Evolutionary conservation across 2,329 filamentous ascomycete genomes (phyloP).

Genomic region (Alternaria sp.): DNA sequence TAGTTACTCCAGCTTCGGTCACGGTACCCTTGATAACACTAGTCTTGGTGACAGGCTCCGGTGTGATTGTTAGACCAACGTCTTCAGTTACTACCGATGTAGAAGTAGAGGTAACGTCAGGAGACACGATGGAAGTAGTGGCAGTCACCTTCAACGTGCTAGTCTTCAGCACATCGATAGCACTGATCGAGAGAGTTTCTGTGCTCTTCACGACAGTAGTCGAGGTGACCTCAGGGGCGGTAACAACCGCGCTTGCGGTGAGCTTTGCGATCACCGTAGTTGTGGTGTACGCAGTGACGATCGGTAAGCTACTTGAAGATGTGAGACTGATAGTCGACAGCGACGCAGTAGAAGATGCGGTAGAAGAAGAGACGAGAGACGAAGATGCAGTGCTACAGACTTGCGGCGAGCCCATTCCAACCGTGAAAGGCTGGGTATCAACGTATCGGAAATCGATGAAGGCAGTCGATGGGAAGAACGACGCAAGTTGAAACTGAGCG

Average conservation of each 20-base stretch:
- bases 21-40: conserved; percentile 25
- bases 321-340: neutral
- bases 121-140: conserved; percentile 38
- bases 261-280: conserved; percentile 28
- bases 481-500: conserved; percentile 52
- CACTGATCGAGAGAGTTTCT: conserved; percentile 22
- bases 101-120: conserved; percentile 32
- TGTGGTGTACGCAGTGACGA: conserved; percentile 28
- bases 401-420: conserved; percentile 42
- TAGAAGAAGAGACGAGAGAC: conserved; percentile 14
- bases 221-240: conserved; percentile 34
- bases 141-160: conserved; percentile 30
- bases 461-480: conserved; percentile 52
- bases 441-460: conserved; percentile 57
- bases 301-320: conserved; percentile 12
- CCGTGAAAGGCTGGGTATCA: conserved; percentile 50
- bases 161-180: conserved; percentile 20
- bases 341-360: neutral
- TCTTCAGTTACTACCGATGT: conserved; percentile 38
- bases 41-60: conserved; percentile 22
- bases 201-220: conserved; percentile 28
- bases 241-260: conserved; percentile 25
- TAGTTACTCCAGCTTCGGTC: conserved; percentile 23
- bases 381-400: conserved; percentile 32
- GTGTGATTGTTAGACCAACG: conserved; percentile 30